Base-by-base conservation (phyloP, 2,329 filamentous ascomycete genomes). In the Colletotrichum abscissum region DNA sequence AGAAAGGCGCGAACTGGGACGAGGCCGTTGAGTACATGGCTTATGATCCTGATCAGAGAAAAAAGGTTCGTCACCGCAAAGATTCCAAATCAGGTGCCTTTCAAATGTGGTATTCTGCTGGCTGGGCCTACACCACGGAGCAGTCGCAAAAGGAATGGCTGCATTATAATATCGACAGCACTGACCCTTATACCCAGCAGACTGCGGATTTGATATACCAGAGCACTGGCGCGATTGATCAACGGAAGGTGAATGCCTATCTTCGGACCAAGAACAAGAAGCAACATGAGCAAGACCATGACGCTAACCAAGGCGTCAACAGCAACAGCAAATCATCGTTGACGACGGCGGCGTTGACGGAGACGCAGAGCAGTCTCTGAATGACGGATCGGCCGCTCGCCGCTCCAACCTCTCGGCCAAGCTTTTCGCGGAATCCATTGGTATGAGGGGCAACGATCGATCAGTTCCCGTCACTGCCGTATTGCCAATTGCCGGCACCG, bases 231-330 rank as follows among this genome's bases (percentile, higher is more conserved):
- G 35, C 65, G 22, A 52, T 77, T 42, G 78, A 81, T 19, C 28
- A 76, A 2, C 75, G 78, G n/a, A 77, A 70, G 3, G 76, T 76
- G 74, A 77, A 79, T 28, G 56, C 68, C 1, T 82, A 82, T 54
- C 75, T 75, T 38, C 71, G 57, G 6, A 71, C 46, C 71, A 71
- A 73, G 59, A 5, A 38, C 14, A 26, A 35, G 26, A 59, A 52
- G 49, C 11, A 24, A 11, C 16, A 62, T 7, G 3, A 26, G 9
- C 14, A 33, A n/a, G 26, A 59, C 14, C 33, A n/a, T 5, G 30
- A 11, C 33, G 60, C 71, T 73, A 35, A 73, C 60, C 24, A 62
- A 4, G 16, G 28, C 16, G 26, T 16, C 62, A 35, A 35, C 33
- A 35, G 33, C 33, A 35, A 35, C 33, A 49, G 56, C n/a, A 73